Evolutionary conservation across 176 grass and related monocot genomes (phyloP), one percentile per base, ranked within the genome.

Genomic region (Zea luxurians): DNA sequence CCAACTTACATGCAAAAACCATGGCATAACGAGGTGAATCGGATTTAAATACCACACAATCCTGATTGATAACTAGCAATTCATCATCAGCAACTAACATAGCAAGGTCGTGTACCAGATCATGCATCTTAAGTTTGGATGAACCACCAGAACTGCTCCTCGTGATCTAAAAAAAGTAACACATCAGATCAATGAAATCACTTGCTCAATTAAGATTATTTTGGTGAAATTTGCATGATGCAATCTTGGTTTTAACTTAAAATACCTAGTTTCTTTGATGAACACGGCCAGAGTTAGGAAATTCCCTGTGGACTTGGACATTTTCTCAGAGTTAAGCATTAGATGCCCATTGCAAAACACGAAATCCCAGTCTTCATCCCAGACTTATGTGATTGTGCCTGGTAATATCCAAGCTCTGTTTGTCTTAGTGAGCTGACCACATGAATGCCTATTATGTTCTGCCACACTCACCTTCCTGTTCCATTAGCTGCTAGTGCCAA

Each of bases 121-220:
- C 71, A 59, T 74, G 71, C 50, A 74, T 74, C 71, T 74, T 74
- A 58, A 75, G 72, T 75, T 75, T 75, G 37, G 37, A 1, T 8
- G 38, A 38, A 43, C 10, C 17, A 44, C 37, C 54, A 75, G 10
- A 40, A 61, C 11, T 27, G 10, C 15, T 73, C 9, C 0, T 21
- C 5, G 0, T 44, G 2, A 61, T 7, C 73, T 75, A 10, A 43
- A 75, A 61, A 61, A 4, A 8, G 27, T 37, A 52, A 37, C 6
- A 4, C 46, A 49, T 50, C 46, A 48, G 11, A 36, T 49, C 20
- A 70, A 49, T 70, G 44, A 13, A 59, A 7, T 42, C 71, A 74
- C 71, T 16, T 0, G 71, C n/a, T 59, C n/a, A 69, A 68, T 41
- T 45, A 27, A 27, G 27, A 27, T 27, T 27, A 27, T 27, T 1